These are phyloP conservation scores for Phytophthora foliorum DNA, from an alignment of 352 stramenopile species.

Conservation along the genomic window DNA sequence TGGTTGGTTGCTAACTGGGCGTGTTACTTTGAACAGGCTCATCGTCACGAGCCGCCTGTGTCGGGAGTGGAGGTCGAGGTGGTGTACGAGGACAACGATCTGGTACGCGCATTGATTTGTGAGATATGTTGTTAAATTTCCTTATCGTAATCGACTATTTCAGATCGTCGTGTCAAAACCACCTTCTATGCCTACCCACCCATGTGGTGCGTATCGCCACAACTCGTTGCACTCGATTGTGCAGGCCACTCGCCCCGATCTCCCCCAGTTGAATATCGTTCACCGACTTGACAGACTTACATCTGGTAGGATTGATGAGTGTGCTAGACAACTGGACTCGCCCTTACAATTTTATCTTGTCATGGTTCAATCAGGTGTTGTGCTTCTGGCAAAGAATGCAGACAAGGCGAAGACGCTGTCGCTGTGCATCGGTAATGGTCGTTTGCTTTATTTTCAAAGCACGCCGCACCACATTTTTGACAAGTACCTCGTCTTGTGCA, in stretches of 20 bases:
- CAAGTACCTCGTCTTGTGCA: not conserved
- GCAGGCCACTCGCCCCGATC: constrained; percentile 71
- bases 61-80: constrained; percentile 82
- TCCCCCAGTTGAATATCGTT: constrained; percentile 88
- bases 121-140: not conserved
- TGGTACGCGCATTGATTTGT: constrained; percentile 48
- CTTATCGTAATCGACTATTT: not conserved
- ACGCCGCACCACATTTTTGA: not conserved
- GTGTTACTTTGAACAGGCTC: constrained; percentile 58
- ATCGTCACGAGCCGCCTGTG: constrained; percentile 98
- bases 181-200: constrained; percentile 95
- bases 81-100: constrained; percentile 77
- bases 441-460: not conserved
- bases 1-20: not conserved
- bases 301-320: constrained; percentile 65
- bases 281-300: constrained; percentile 98
- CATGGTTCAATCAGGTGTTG: constrained; percentile 52
- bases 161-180: constrained; percentile 92
- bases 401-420: constrained; percentile 80
- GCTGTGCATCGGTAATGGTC: constrained; percentile 68
- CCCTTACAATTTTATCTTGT: constrained; percentile 1
- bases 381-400: constrained; percentile 86
- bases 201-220: constrained; percentile 95
- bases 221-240: constrained; percentile 94
- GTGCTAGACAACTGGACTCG: not conserved